Evolutionary conservation across 345 rosid species (phyloP).

Genomic region (Mercurialis annua): DNA sequence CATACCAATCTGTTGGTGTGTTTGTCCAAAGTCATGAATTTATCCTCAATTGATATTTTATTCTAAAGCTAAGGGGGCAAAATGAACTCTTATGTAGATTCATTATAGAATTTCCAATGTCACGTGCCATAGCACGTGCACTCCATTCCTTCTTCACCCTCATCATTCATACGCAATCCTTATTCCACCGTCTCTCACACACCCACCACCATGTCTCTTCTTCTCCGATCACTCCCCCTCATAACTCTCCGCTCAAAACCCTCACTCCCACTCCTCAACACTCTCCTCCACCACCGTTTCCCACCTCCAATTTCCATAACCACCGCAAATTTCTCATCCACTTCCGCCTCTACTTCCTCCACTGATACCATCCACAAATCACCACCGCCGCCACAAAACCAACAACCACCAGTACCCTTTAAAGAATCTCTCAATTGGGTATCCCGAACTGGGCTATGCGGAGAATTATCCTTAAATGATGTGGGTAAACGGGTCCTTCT

Average conservation of each 20-base stretch:
- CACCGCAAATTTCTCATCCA: constrained; percentile 23
- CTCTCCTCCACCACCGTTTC: constrained; percentile 12
- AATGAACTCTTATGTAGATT: no score
- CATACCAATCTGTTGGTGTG: no score
- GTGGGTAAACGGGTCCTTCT: constrained; percentile 79
- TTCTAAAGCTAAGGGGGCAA: no score
- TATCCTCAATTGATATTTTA: no score
- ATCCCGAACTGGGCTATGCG: constrained; percentile 60
- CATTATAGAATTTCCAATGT: background rate
- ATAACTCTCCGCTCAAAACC: constrained; percentile 24
- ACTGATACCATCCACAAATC: constrained; percentile 20
- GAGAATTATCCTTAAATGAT: constrained; percentile 55
- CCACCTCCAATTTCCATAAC: constrained; percentile 23
- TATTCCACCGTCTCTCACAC: constrained; percentile 37
- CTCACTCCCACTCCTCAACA: constrained; percentile 12
- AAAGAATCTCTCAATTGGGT: constrained; percentile 60
- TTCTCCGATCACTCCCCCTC: constrained; percentile 38
- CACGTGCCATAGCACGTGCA: constrained; percentile 8
- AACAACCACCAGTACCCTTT: constrained; percentile 10
- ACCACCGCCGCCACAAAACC: background rate
- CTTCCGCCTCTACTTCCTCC: constrained; percentile 31
- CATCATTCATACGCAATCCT: constrained; percentile 27
- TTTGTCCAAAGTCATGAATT: no score
- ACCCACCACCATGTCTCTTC: constrained; percentile 19
- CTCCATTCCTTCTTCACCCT: background rate